Base-by-base conservation (phyloP, 2,329 filamentous ascomycete species). In the Gaeumannomyces sp. region DNA sequence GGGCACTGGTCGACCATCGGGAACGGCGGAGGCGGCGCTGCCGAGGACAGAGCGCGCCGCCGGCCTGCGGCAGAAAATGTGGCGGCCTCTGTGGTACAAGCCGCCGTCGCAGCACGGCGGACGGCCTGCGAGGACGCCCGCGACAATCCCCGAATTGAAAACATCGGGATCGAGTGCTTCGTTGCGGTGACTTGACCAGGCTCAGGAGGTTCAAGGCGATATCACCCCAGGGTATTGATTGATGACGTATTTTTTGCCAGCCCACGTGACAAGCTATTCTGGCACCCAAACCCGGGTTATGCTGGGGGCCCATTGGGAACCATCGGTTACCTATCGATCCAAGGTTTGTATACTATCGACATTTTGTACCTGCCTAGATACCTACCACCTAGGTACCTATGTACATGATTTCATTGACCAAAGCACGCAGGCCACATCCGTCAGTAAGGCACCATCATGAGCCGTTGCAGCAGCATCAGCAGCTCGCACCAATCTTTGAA, bases 1-100 rank as follows among this genome's bases (percentile, higher is more conserved):
- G 93, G 93, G 72, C 93, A 97, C 63, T 79, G 77, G 64, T 76
- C 70, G 35, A 85, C 77, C 0, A 78, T 82, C 13, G 77, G 76
- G 64, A 83, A 80, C 10, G 71, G 65, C 4, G 70, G 70, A 19
- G 75, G 70, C 27, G 72, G 71, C 33, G 27, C n/a, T 62, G 11
- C 22, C 11, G 61, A 31, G 27, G 60, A 56, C 33, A 53, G 22
- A 8, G 45, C 10, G 22, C 45, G 45, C 19, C 45, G 45, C 1
- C 45, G 45, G 6, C 45, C 22, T n/a, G 45, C 2, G 10, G 19
- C 22, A 16, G 35, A 14, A 19, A 38, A 5, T 38, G 35, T 11
- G 22, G 19, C 45, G 2, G 6, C 45, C 45, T n/a, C 45, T 16
- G 35, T 11, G 14, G 16, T 4, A n/a, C 19, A 53, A n/a, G 13